Base-by-base conservation (phyloP, 2,329 filamentous ascomycete genomes). In the Cladosporium velox region DNA sequence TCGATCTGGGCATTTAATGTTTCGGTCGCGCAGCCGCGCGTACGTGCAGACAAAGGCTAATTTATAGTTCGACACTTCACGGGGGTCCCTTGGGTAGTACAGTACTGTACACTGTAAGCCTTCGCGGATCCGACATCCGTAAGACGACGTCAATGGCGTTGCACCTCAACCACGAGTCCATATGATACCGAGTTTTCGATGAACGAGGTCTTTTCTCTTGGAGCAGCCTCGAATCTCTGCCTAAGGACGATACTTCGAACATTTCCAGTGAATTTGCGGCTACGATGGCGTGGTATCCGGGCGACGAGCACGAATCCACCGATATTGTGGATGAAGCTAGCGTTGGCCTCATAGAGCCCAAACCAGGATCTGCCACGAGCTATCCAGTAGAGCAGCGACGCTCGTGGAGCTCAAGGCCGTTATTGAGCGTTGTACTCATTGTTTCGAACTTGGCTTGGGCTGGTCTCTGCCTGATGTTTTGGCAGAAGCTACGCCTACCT, bases 321-420 rank as follows among this genome's bases (percentile, higher is more conserved):
- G 55, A 41, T 58, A 3, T 2, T 26, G 34, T 14, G 21, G 55
- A 58, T 18, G 55, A 58, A 5, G 32, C 55, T 41, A 34, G 34
- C n/a, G 34, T 58, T 11, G 55, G 55, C 4, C 55, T 58, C 32
- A 58, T 58, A 58, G 55, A 14, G 21, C 34, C 55, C 14, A 58
- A 41, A 18, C 11, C 26, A n/a, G 21, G 7, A 58, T 24, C 32
- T 15, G 12, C 34, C 18, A 41, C n/a, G 11, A 35, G 55, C 8
- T 12, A 26, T 28, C 15, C 55, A 14, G 5, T 34, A 28, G 2
- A 58, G 34, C 34, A 41, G 34, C 55, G 34, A 58, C 34, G 28
- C 55, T 28, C 55, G 24, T 26, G 55, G 34, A 41, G 28, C 21
- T 26, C 30, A 21, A 41, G n/a, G 34, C n/a, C 41, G 10, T 26